These are phyloP conservation scores for Lyophyllum shimeji DNA, from an alignment of 768 basidiomycete species.

Conservation along the genomic window DNA sequence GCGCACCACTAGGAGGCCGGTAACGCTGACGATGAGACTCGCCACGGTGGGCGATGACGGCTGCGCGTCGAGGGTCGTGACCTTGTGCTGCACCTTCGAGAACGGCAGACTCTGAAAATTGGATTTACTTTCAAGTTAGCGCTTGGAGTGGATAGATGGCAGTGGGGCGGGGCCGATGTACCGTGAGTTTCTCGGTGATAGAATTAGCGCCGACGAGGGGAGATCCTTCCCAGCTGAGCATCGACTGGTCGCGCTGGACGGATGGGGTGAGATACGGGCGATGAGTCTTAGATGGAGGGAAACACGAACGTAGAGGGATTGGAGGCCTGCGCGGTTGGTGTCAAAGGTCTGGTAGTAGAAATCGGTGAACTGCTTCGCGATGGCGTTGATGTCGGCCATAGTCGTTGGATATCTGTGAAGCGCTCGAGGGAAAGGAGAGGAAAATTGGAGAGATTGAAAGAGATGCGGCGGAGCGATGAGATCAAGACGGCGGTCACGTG, in stretches of 20 bases:
- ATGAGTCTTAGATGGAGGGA: constrained; percentile 10
- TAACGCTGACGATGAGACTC: constrained; percentile 79
- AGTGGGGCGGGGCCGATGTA: constrained; percentile 27
- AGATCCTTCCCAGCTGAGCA: constrained; percentile 79
- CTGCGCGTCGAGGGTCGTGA: constrained; percentile 85
- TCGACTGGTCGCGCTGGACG: constrained; percentile 71
- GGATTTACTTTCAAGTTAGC: not conserved
- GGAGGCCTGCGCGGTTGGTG: constrained; percentile 51
- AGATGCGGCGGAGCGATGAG: constrained; percentile 8
- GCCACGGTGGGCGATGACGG: constrained; percentile 63
- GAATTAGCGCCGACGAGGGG: constrained; percentile 50
- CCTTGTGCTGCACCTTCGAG: constrained; percentile 73
- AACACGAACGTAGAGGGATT: constrained; percentile 73
- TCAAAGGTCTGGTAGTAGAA: constrained; percentile 89
- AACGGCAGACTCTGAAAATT: constrained; percentile 69
- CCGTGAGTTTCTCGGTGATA: constrained; percentile 76
- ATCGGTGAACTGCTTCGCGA: constrained; percentile 78
- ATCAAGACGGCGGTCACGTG: constrained; percentile 20
- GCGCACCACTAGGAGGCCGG: constrained; percentile 77
- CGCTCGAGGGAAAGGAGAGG: not conserved
- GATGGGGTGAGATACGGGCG: constrained; percentile 26
- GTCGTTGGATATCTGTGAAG: constrained; percentile 16
- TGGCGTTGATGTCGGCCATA: constrained; percentile 72
- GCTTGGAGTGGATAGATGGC: not conserved
- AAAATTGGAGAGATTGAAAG: not conserved